Percentiles rank a stretch among this genome's conserved stretches.
phyloP scores from a whole-genome alignment of 306 rosid genomes.

The Canavalia gladiata region DNA sequence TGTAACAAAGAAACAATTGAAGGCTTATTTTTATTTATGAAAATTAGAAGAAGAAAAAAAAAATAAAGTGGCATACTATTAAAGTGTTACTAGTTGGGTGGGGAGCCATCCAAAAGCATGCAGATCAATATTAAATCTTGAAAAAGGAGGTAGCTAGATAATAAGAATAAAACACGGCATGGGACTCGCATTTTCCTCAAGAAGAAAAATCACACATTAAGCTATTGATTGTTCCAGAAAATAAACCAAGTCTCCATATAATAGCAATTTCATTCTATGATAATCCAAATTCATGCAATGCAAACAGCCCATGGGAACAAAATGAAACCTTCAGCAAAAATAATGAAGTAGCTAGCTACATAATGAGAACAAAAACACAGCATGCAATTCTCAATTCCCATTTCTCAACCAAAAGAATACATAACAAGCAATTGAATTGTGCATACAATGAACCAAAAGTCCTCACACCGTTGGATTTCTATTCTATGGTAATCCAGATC shows the following conservation, averaged over 20 bases:
- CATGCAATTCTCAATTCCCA: conserved; percentile 25
- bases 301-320: conserved; percentile 8
- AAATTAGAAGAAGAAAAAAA: neutral
- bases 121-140: neutral
- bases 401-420: conserved; percentile 32
- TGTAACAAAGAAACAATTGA: conserved; percentile 45
- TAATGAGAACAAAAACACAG: neutral
- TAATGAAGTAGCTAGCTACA: neutral
- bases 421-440: conserved; percentile 3
- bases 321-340: conserved; percentile 3
- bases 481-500: conserved; percentile 14
- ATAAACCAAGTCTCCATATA: conserved; percentile 16
- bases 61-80: neutral
- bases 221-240: conserved; percentile 19
- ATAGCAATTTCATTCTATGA: conserved; percentile 13
- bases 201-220: conserved; percentile 16
- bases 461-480: neutral
- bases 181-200: conserved; percentile 21
- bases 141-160: conserved; percentile 20
- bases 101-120: conserved; percentile 15
- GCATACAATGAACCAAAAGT: conserved; percentile 2
- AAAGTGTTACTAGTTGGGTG: conserved; percentile 2
- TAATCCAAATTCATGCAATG: conserved; percentile 31
- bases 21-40: conserved; percentile 2
- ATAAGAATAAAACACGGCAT: conserved; percentile 5